Conservation (phyloP, 2,329 filamentous ascomycete genomes). For the Raffaelea albimanens region DNA sequence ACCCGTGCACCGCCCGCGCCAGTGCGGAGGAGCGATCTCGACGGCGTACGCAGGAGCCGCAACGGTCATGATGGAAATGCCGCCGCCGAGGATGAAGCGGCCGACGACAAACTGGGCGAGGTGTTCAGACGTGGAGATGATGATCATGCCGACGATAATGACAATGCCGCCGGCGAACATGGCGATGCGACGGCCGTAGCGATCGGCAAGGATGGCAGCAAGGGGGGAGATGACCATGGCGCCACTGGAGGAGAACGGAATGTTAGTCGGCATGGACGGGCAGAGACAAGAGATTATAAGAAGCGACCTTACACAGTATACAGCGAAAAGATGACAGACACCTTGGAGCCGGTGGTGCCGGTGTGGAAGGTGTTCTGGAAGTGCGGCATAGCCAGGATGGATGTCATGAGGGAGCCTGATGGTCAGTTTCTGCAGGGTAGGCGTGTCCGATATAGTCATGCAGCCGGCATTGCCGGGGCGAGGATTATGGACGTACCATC, state of each 20-base stretch:
- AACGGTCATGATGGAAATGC: constrained; percentile 38
- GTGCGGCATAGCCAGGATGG: constrained; percentile 32
- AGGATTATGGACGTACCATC: constrained; percentile 18
- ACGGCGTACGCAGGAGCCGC: constrained; percentile 38
- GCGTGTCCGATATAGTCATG: too few relatives aligned
- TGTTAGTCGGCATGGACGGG: too few relatives aligned
- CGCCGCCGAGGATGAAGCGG: constrained; percentile 35
- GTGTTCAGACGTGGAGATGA: constrained; percentile 27
- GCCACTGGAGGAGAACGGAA: constrained; percentile 23
- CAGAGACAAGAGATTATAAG: neutral
- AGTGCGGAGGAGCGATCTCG: constrained; percentile 38
- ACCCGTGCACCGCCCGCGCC: constrained; percentile 36
- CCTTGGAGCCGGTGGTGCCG: constrained; percentile 25
- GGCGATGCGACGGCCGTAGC: constrained; percentile 30
- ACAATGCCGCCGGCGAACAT: constrained; percentile 35
- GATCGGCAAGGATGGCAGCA: constrained; percentile 35
- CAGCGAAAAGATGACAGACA: constrained; percentile 34
- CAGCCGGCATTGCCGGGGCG: too few relatives aligned
- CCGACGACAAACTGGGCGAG: constrained; percentile 34
- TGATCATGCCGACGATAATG: constrained; percentile 34
- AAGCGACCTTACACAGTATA: constrained; percentile 33
- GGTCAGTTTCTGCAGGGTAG: neutral
- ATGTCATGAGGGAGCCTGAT: constrained; percentile 31
- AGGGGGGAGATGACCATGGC: constrained; percentile 29
- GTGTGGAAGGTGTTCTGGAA: constrained; percentile 31